Percentiles rank a stretch among this genome's conserved stretches.
Conservation (phyloP, 345 rosid species). For the Euphorbia peplus region DNA sequence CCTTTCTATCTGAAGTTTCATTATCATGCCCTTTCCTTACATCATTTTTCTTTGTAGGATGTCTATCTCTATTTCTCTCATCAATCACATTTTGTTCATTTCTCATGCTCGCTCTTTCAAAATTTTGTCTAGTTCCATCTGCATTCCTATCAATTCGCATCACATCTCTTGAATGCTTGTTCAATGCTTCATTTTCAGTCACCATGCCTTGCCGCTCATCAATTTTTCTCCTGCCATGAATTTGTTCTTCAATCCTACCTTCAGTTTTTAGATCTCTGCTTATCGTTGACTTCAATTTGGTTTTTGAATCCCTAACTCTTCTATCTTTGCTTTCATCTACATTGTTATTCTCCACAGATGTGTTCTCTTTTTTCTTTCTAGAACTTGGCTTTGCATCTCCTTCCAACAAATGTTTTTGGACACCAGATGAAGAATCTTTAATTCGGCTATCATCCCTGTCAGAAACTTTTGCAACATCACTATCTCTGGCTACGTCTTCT, state of each 20-base stretch:
- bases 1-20: too few species aligned
- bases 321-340: slow-evolving; percentile 19
- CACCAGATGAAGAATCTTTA: slow-evolving; percentile 30
- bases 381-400: slow-evolving; percentile 35
- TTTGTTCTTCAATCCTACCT: slow-evolving; percentile 32
- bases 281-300: slow-evolving; percentile 41
- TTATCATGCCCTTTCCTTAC: too few species aligned
- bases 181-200: slow-evolving; percentile 37
- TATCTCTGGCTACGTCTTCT: slow-evolving; percentile 23
- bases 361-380: slow-evolving; percentile 28
- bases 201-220: slow-evolving; percentile 28
- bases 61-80: slow-evolving; percentile 30
- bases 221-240: slow-evolving; percentile 33
- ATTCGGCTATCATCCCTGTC: slow-evolving; percentile 27
- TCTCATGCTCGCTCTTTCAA: slow-evolving; percentile 48
- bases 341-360: slow-evolving; percentile 12
- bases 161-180: slow-evolving; percentile 48
- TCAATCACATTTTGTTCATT: slow-evolving; percentile 45
- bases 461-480: slow-evolving; percentile 32
- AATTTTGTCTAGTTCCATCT: slow-evolving; percentile 36
- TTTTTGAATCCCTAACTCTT: slow-evolving; percentile 28
- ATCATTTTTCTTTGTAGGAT: too few species aligned
- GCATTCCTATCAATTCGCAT: slow-evolving; percentile 36
- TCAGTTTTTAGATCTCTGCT: slow-evolving; percentile 35
- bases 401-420: slow-evolving; percentile 26